These are phyloP conservation scores for Xylariaceae sp. DNA, from an alignment of 2,329 filamentous ascomycete genomes.

Conservation along the genomic window DNA sequence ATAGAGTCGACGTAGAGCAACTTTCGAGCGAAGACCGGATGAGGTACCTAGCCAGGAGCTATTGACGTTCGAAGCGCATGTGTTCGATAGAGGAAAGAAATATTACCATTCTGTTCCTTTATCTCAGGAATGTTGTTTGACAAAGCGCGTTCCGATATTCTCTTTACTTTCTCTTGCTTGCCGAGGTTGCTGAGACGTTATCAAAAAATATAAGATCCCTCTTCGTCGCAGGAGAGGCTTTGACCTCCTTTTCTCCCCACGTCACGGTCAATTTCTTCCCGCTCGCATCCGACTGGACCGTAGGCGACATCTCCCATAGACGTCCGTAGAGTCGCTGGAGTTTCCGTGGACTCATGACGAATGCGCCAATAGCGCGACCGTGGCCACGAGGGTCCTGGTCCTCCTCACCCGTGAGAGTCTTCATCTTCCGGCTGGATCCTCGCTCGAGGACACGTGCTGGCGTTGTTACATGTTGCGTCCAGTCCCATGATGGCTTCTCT, in stretches of 20 bases:
- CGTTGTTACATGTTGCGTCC: constrained; percentile 38
- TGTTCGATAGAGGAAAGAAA: neutral
- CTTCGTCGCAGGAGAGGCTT: constrained; percentile 30
- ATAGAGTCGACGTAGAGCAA: neutral
- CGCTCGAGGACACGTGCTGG: constrained; percentile 39
- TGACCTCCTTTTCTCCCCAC: constrained; percentile 41
- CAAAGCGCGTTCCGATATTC: too few relatives aligned
- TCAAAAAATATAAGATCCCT: constrained; percentile 45
- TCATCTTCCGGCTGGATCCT: constrained; percentile 32
- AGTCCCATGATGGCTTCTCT: constrained; percentile 35
- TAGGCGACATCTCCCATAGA: constrained; percentile 30
- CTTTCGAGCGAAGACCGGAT: neutral
- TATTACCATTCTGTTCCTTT: neutral
- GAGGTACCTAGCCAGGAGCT: neutral
- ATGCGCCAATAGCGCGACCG: constrained; percentile 31
- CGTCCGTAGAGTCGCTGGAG: constrained; percentile 41
- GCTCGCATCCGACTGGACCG: constrained; percentile 33
- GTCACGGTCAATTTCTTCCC: constrained; percentile 32
- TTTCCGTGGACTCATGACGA: constrained; percentile 36
- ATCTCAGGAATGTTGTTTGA: neutral
- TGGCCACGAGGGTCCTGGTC: constrained; percentile 35
- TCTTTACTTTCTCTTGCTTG: neutral
- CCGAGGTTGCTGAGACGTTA: constrained; percentile 33
- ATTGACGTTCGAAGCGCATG: neutral
- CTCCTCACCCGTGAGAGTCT: constrained; percentile 35